Conservation (phyloP, 2,329 filamentous ascomycete genomes). For the Talaromyces piceae region DNA sequence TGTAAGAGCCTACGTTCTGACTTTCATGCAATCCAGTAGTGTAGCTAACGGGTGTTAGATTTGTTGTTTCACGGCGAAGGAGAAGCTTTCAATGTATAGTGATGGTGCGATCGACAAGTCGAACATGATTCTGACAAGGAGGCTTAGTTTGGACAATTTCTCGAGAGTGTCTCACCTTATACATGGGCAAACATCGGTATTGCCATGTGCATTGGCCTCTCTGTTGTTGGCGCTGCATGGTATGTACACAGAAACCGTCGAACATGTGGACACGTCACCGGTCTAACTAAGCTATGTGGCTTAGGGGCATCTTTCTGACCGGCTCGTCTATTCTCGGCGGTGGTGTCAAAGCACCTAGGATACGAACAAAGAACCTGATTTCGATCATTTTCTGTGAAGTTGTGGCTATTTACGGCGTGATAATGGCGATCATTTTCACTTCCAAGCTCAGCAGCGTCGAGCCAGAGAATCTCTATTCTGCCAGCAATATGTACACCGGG, state of each 20-base stretch:
- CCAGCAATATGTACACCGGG: constrained; percentile 83
- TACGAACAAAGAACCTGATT: constrained; percentile 98
- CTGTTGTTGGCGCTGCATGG: constrained; percentile 96
- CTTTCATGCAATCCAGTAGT: constrained; percentile 12
- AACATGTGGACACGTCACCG: not conserved
- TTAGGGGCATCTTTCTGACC: constrained; percentile 97
- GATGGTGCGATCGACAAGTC: constrained; percentile 8
- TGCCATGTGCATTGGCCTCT: constrained; percentile 87
- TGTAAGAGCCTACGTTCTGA: constrained; percentile 56
- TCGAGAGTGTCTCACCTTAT: constrained; percentile 89
- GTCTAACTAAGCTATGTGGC: constrained; percentile 8
- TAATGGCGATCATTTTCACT: constrained; percentile 98
- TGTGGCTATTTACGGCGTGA: constrained; percentile 98
- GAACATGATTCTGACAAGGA: constrained; percentile 15
- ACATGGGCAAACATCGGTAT: constrained; percentile 90
- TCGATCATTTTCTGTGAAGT: constrained; percentile 99
- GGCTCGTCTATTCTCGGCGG: constrained; percentile 95
- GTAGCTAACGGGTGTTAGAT: constrained; percentile 49
- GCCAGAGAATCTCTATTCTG: constrained; percentile 60
- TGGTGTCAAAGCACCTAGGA: constrained; percentile 91
- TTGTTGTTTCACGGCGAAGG: constrained; percentile 98
- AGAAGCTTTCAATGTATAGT: constrained; percentile 80
- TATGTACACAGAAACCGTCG: constrained; percentile 35
- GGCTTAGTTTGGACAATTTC: constrained; percentile 74
- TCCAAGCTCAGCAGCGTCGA: constrained; percentile 67